Conservation (phyloP, 2,329 filamentous ascomycete species). For the Penicillium hordei region DNA sequence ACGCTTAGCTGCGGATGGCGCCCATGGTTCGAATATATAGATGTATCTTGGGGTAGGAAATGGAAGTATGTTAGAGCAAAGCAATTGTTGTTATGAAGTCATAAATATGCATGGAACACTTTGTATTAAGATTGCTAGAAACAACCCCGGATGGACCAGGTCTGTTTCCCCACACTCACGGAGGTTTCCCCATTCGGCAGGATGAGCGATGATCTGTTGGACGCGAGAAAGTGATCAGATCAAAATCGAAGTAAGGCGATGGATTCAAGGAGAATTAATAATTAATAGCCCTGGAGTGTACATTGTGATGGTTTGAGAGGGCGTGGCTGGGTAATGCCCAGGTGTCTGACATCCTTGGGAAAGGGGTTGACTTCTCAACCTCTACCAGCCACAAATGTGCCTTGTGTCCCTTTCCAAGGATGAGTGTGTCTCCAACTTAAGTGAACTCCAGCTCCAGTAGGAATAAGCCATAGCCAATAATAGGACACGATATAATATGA, state of each 20-base stretch:
- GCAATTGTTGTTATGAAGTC: no score
- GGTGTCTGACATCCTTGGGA: neutral
- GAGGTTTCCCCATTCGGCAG: neutral
- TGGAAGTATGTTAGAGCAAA: neutral
- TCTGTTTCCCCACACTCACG: neutral
- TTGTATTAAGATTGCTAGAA: neutral
- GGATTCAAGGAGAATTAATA: neutral
- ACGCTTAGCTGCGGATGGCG: neutral
- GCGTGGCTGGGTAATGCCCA: neutral
- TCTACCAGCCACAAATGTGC: conserved; percentile 6
- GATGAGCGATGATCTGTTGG: neutral
- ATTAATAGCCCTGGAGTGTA: no score
- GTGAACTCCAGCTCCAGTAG: neutral
- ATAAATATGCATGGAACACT: neutral
- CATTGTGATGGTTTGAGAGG: neutral
- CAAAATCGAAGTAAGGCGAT: neutral
- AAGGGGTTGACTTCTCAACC: neutral
- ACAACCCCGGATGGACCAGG: neutral
- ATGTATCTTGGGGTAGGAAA: neutral
- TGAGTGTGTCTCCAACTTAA: neutral
- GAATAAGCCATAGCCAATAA: neutral
- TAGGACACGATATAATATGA: neutral
- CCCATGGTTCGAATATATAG: neutral
- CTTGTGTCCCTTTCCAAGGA: conserved; percentile 3
- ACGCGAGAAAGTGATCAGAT: neutral